Percentiles rank a stretch among this genome's conserved stretches.
Evolutionary conservation across 495 filamentous ascomycete species (phyloP).

Genomic region (Penicillium roqueforti): DNA sequence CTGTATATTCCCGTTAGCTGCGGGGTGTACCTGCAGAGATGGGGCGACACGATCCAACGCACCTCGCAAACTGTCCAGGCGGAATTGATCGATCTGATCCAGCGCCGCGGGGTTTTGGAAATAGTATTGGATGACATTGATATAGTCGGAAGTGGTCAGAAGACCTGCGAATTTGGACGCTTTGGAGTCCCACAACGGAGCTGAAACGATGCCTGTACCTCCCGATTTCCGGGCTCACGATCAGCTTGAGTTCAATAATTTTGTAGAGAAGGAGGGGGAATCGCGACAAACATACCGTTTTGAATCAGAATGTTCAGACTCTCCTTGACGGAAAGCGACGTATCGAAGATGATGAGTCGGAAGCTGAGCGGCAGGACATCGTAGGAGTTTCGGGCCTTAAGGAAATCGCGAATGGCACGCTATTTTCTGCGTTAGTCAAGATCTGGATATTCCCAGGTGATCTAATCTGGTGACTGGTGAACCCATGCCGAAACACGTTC

Average conservation of each 20-base stretch:
- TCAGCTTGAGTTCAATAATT: conserved; percentile 17
- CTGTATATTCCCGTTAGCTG: conserved; percentile 39
- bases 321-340: conserved; percentile 91
- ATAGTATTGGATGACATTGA: conserved; percentile 99
- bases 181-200: conserved; percentile 95
- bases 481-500: conserved; percentile 16
- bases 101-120: conserved; percentile 95
- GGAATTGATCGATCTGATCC: conserved; percentile 87
- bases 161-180: conserved; percentile 91
- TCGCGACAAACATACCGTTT: conserved; percentile 63
- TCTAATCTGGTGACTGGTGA: conserved; percentile 1
- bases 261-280: conserved; percentile 5
- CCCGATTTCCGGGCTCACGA: conserved; percentile 20
- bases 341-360: conserved; percentile 93
- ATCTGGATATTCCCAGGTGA: conserved; percentile 18
- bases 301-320: conserved; percentile 95
- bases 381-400: conserved; percentile 95
- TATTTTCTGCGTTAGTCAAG: conserved; percentile 45
- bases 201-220: conserved; percentile 86
- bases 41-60: conserved; percentile 7
- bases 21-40: background rate
- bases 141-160: conserved; percentile 90
- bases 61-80: conserved; percentile 90
- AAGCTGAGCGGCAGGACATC: conserved; percentile 98
- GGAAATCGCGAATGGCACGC: conserved; percentile 90